phyloP scores from a whole-genome alignment of 2,329 filamentous ascomycete genomes.

The Pseudocercospora eumusae region DNA sequence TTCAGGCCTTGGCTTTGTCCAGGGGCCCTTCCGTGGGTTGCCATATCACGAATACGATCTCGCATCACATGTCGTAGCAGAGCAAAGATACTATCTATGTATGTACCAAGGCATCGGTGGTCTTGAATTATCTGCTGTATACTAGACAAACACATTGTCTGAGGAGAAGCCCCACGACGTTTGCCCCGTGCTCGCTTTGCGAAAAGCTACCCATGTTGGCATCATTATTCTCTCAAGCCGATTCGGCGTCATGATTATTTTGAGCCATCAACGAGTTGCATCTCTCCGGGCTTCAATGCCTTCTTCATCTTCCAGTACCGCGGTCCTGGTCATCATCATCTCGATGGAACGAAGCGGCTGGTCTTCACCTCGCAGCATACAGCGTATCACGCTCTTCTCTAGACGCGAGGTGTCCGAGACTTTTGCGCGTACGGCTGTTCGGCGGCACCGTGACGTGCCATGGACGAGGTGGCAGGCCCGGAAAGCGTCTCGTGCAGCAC shows the following conservation, averaged over 20 bases:
- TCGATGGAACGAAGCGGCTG: conserved; percentile 12
- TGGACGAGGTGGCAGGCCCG: neutral
- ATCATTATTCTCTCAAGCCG: conserved; percentile 4
- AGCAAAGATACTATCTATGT: neutral
- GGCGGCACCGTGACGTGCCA: conserved; percentile 7
- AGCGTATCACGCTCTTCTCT: neutral
- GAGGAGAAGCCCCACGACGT: neutral
- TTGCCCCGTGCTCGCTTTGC: neutral
- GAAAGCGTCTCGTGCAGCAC: conserved; percentile 9
- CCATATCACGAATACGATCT: too few species aligned
- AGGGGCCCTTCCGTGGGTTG: too few species aligned
- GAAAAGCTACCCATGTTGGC: neutral
- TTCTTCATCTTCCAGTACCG: neutral
- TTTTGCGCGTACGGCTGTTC: neutral
- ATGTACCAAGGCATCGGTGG: neutral
- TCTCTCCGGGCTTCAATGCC: neutral
- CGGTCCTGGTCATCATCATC: conserved; percentile 6
- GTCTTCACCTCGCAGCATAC: neutral
- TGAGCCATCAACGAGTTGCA: neutral
- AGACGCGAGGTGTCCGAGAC: neutral
- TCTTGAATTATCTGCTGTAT: neutral
- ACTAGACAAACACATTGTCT: neutral
- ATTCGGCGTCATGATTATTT: neutral
- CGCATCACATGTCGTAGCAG: too few species aligned
- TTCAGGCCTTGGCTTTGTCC: neutral